Evolutionary conservation across 371 early-diverging fungal species (phyloP), one percentile per base, ranked within the genome.

Genomic region (Rhizopus delemar): DNA sequence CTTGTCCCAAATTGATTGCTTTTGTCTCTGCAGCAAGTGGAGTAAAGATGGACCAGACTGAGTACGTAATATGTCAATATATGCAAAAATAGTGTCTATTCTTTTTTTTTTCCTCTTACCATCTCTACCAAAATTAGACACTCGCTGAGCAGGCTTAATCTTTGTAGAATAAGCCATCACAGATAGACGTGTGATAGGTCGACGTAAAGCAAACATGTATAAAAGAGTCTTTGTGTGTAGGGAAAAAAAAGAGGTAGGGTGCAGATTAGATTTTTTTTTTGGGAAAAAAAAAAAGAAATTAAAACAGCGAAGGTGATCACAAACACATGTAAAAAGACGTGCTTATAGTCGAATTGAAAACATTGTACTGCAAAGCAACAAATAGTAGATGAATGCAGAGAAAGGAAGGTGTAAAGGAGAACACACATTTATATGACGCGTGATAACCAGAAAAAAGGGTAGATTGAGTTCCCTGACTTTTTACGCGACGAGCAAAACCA

Each of bases 1-100:
- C 96, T 76, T 96, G 97, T 4, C 97, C 98, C 28, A 96, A 82
- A 79, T 97, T 96, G 68, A 95, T 93, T 9, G 97, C 95, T 46
- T 88, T 82, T 51, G 90, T 86, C 59, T 93, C 86, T 13, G 80
- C 78, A 3, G 95, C 90, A 58, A 93, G 81, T 34, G 89, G 92
- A 8, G 93, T 95, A 75, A 94, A 94, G 66, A 95, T 90, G 29
- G 96, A 88, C 92, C 96, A 97, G 7, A 97, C 96, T 85, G 60
- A 36, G 9, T 2, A 33, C 49, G 22, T 36, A 36, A 11, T n/a
- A 15, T n/a, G n/a, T 22, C 22, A 22, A 39, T 12, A 31, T 4
- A 41, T 41, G 34, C 34, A 22, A 22, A 22, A 22, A 43, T 43
- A 43, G 43, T 32, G 16, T 13, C 16, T 46, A 15, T 16, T 12